Percentiles rank a stretch among this genome's conserved stretches.
Evolutionary conservation across 1,284 basidiomycete species (phyloP).

Genomic region (Cutaneotrichosporon cavernicola): DNA sequence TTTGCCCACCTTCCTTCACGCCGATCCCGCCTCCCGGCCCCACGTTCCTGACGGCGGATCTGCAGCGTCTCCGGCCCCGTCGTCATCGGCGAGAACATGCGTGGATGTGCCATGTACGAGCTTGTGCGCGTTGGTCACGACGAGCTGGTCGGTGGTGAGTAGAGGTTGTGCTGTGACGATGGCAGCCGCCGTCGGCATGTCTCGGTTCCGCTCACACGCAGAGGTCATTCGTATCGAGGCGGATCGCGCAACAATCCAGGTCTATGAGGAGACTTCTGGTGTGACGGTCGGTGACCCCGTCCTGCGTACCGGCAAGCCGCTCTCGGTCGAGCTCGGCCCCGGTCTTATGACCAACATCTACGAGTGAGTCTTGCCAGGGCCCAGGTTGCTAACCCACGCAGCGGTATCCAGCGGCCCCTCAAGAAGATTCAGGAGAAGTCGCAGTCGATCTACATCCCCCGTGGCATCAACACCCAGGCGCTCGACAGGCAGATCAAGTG

Average conservation of each 20-base stretch:
- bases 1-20: background rate
- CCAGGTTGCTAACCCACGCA: conserved; percentile 22
- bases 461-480: conserved; percentile 96
- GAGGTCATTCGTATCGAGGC: conserved; percentile 97
- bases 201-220: conserved; percentile 44
- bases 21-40: background rate
- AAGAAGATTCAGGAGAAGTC: conserved; percentile 94
- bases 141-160: conserved; percentile 87
- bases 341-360: conserved; percentile 98
- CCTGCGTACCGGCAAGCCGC: conserved; percentile 91
- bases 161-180: background rate
- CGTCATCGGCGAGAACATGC: conserved; percentile 95
- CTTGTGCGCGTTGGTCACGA: conserved; percentile 92
- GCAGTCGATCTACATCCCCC: conserved; percentile 97
- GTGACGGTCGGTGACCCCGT: conserved; percentile 98
- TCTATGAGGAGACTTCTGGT: conserved; percentile 99
- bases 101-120: conserved; percentile 94
- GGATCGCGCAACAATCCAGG: conserved; percentile 97
- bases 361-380: conserved; percentile 56
- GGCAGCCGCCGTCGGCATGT: background rate
- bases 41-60: background rate
- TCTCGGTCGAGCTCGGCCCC: conserved; percentile 95
- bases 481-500: conserved; percentile 85
- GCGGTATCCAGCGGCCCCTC: conserved; percentile 85
- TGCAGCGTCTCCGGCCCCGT: conserved; percentile 89